A percentile compares a stretch with the other conserved stretches of the same genome.
These are phyloP conservation scores for Penicillium sp. DNA, from an alignment of 2,329 filamentous ascomycete genomes.

Conservation along the genomic window DNA sequence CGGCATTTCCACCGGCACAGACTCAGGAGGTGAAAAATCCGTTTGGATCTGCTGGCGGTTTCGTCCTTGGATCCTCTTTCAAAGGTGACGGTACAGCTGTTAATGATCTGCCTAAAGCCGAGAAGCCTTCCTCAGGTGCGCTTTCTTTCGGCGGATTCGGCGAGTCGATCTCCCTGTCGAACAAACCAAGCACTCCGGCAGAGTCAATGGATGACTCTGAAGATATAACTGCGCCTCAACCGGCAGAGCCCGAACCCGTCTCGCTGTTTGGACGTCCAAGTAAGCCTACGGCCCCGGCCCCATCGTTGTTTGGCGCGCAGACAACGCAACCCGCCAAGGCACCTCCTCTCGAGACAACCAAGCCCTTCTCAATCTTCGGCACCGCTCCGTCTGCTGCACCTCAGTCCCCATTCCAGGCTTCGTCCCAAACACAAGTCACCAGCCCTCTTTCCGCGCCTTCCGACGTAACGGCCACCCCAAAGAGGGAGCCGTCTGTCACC, in stretches of 20 bases:
- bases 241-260: constrained; percentile 28
- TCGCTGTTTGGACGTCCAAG: constrained; percentile 35
- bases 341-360: neutral
- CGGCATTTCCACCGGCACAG: constrained; percentile 34
- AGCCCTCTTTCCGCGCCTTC: constrained; percentile 36
- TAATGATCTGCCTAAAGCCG: constrained; percentile 44
- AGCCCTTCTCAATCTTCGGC: constrained; percentile 33
- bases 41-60: constrained; percentile 29
- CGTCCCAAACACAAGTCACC: constrained; percentile 26
- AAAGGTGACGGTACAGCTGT: constrained; percentile 45
- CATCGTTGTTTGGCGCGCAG: constrained; percentile 10
- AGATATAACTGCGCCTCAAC: constrained; percentile 27
- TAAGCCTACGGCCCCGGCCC: constrained; percentile 27
- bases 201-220: constrained; percentile 44
- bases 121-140: constrained; percentile 34
- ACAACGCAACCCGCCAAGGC: neutral
- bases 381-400: constrained; percentile 16
- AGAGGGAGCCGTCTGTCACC: constrained; percentile 36
- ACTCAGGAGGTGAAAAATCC: constrained; percentile 29
- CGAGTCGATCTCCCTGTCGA: constrained; percentile 41
- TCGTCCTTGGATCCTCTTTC: constrained; percentile 49
- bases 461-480: constrained; percentile 39
- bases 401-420: neutral
- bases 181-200: constrained; percentile 35
- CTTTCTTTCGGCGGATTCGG: constrained; percentile 47